Evolutionary conservation across 176 grass and related monocot genomes (phyloP), one percentile per base, ranked within the genome.

Genomic region (Secale cereale): DNA sequence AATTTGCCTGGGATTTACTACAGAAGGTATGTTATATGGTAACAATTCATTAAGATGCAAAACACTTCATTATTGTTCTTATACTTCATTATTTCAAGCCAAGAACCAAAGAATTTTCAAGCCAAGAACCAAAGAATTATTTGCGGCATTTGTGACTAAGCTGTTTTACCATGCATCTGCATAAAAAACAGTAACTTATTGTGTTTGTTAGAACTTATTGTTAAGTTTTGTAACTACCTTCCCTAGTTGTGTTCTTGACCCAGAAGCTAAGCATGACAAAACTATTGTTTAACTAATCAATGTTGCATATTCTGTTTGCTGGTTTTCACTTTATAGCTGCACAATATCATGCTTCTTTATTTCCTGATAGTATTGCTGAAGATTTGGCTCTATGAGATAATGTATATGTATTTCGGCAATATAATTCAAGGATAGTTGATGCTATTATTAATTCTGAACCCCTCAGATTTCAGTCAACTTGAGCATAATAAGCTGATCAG

Each of bases 1-100:
- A 96, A 57, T 96, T 96, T 94, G 91, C 94, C 72, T 94, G 86
- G 88, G 84, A 96, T 63, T 80, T 99, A 81, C 80, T 99, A 75
- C 82, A 94, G 52, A 99, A 99, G 91, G 97, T 92, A 81, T 84
- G 65, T 85, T 89, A 20, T 67, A 36, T 83, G 79, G 39, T 27
- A 77, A 72, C 59, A 78, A 48, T 19, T 77, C 66, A 36, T 72
- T 35, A 65, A 37, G 11, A 43, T 87, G 60, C 48, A 83, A 74
- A 57, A 19, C 30, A 63, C n/a, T 78, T 31, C 59, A 82, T 78
- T 70, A 83, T 66, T 85, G 31, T 64, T 83, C 41, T 87, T 8
- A 5, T 77, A 28, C 27, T 29, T 74, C 2, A 73, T 8, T 78
- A 56, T 22, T 23, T 85, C 7, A 78, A 81, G 3, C 16, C 13